Conservation (phyloP, 2,329 filamentous ascomycete species). For the Microdochium bolleyi region DNA sequence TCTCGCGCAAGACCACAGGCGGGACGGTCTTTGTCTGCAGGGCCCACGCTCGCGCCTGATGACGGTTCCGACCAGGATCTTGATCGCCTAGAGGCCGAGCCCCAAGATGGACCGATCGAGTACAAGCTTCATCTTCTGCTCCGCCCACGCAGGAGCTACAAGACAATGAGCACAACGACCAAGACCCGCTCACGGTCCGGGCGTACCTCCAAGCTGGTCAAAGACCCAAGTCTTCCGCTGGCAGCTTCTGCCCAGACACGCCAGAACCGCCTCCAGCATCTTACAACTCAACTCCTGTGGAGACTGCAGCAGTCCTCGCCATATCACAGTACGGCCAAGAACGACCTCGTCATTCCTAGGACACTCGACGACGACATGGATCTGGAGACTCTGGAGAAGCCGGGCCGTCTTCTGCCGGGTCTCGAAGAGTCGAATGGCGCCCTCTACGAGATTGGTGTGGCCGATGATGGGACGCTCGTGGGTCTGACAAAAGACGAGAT, state of each 20-base stretch:
- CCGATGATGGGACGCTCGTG: slow-evolving; percentile 86
- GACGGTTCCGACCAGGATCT: slow-evolving; percentile 23
- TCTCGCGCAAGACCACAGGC: slow-evolving; percentile 22
- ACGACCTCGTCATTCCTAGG: slow-evolving; percentile 65
- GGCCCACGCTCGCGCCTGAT: slow-evolving; percentile 15
- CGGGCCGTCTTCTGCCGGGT: slow-evolving; percentile 60
- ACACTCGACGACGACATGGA: slow-evolving; percentile 57
- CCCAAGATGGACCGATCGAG: slow-evolving; percentile 88
- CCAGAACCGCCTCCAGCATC: slow-evolving; percentile 77
- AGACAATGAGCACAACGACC: slow-evolving; percentile 56
- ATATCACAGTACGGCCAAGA: slow-evolving; percentile 74
- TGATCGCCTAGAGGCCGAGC: slow-evolving; percentile 75
- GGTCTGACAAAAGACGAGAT: slow-evolving; percentile 86
- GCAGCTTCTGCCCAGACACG: slow-evolving; percentile 57
- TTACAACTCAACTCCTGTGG: slow-evolving; percentile 95
- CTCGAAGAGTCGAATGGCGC: slow-evolving; percentile 90
- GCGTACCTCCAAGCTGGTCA: slow-evolving; percentile 19
- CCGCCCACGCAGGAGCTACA: slow-evolving; percentile 67
- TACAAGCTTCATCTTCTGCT: slow-evolving; percentile 92
- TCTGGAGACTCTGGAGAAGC: slow-evolving; percentile 35
- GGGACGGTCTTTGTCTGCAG: slow-evolving; percentile 23
- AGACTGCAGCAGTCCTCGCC: slow-evolving; percentile 89
- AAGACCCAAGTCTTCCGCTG: slow-evolving; percentile 11
- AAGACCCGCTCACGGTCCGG: slow-evolving; percentile 12
- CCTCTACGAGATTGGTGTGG: slow-evolving; percentile 91